These are phyloP conservation scores for Persicaria tinctoria DNA, from an alignment of 148 eudicot genomes.

Conservation along the genomic window DNA sequence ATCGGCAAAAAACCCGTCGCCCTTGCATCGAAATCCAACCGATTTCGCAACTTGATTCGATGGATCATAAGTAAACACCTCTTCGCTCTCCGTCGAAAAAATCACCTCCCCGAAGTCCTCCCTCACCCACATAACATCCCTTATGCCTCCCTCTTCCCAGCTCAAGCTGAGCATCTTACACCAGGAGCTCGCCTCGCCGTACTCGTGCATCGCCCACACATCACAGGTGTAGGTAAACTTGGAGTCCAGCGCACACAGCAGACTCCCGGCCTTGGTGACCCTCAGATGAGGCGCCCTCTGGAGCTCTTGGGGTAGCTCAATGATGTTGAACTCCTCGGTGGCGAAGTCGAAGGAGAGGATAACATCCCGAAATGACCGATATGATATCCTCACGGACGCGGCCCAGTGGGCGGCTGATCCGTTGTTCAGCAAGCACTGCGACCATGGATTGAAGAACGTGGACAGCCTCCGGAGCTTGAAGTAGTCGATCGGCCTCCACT, in stretches of 20 bases:
- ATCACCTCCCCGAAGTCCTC: background rate
- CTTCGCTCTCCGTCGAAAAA: background rate
- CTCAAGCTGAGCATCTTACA: background rate
- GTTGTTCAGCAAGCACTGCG: constrained; percentile 2
- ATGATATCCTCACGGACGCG: background rate
- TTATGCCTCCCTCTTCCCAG: background rate
- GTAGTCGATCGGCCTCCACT: background rate
- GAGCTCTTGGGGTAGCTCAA: background rate
- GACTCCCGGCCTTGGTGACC: background rate
- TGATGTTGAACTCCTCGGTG: background rate
- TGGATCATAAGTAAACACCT: background rate
- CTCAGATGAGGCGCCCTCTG: background rate
- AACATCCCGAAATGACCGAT: background rate
- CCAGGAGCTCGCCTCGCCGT: background rate
- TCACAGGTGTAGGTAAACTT: background rate
- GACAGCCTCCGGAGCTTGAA: background rate
- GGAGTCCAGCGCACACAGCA: background rate
- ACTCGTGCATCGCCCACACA: constrained; percentile 8
- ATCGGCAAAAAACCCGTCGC: background rate
- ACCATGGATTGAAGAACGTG: background rate
- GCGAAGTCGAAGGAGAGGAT: background rate
- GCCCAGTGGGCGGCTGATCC: background rate
- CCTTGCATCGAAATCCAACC: background rate
- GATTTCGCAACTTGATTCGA: background rate
- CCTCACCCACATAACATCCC: constrained; percentile 3